These are phyloP conservation scores for Neostapfia colusana DNA, from an alignment of 176 grass and related monocot genomes.

Conservation along the genomic window DNA sequence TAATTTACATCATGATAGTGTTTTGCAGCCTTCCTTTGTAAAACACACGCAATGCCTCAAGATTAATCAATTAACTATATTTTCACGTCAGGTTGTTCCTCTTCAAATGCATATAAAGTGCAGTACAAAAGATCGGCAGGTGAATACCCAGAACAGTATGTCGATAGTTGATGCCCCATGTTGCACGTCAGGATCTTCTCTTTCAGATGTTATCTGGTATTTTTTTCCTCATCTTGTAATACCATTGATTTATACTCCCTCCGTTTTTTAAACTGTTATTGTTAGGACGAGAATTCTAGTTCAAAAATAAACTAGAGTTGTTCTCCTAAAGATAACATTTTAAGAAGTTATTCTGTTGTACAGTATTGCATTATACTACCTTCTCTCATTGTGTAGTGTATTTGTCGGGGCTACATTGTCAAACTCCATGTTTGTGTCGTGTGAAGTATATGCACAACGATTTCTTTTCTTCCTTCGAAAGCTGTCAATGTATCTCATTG, in stretches of 20 bases:
- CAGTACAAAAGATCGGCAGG: conserved; percentile 38
- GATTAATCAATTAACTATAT: not conserved
- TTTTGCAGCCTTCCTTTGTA: conserved; percentile 4
- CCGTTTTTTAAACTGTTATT: no score
- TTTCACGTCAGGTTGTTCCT: conserved; percentile 51
- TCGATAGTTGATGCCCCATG: conserved; percentile 18
- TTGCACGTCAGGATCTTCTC: conserved; percentile 42
- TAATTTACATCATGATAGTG: not conserved
- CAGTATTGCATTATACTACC: conserved; percentile 2
- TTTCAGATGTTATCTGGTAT: conserved; percentile 81
- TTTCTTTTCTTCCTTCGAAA: not conserved
- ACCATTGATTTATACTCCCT: conserved; percentile 1
- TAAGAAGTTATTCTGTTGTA: not conserved
- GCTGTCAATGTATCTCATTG: not conserved
- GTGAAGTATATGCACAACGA: not conserved
- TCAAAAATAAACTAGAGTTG: no score
- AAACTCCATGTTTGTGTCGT: conserved; percentile 31
- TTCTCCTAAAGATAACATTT: no score
- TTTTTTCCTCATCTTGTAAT: conserved; percentile 26
- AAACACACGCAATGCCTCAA: not conserved
- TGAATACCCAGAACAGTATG: conserved; percentile 34
- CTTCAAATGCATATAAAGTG: conserved; percentile 75
- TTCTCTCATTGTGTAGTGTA: conserved; percentile 5
- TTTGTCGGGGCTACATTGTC: not conserved
- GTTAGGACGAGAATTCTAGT: no score